Evolutionary conservation across 2,329 filamentous ascomycete species (phyloP).

Genomic region (Fusarium circinatum): DNA sequence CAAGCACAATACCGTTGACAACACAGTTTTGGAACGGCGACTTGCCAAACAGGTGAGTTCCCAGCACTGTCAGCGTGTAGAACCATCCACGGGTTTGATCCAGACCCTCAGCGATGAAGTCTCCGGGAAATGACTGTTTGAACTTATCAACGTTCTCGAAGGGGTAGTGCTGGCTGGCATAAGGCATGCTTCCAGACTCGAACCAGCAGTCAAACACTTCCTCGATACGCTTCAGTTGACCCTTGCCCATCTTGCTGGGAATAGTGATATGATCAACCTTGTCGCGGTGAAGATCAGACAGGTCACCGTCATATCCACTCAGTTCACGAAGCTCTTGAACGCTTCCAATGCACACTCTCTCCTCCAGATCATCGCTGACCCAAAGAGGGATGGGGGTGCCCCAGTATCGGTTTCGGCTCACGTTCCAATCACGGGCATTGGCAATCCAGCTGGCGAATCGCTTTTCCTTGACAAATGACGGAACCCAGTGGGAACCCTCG

Average conservation of each 20-base stretch:
- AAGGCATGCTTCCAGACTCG: constrained; percentile 95
- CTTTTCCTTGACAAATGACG: constrained; percentile 88
- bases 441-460: constrained; percentile 92
- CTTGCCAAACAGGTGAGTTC: constrained; percentile 85
- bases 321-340: constrained; percentile 84
- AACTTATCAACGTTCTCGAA: constrained; percentile 90
- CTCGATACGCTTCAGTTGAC: constrained; percentile 79
- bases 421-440: constrained; percentile 94
- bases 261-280: constrained; percentile 96
- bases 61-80: constrained; percentile 89
- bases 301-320: constrained; percentile 84
- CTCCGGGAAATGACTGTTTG: constrained; percentile 83
- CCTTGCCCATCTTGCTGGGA: constrained; percentile 87
- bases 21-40: constrained; percentile 95
- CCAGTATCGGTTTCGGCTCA: constrained; percentile 95
- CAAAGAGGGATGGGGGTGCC: constrained; percentile 92
- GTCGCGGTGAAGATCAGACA: constrained; percentile 89
- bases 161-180: constrained; percentile 89
- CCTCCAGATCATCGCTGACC: constrained; percentile 89
- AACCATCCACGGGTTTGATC: constrained; percentile 98
- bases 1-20: constrained; percentile 94
- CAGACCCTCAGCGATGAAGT: constrained; percentile 93
- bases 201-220: constrained; percentile 99
- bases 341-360: constrained; percentile 87
- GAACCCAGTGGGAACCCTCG: constrained; percentile 91